Conservation (phyloP, 371 early-diverging fungal species). For the Haplosporangium sp. region DNA sequence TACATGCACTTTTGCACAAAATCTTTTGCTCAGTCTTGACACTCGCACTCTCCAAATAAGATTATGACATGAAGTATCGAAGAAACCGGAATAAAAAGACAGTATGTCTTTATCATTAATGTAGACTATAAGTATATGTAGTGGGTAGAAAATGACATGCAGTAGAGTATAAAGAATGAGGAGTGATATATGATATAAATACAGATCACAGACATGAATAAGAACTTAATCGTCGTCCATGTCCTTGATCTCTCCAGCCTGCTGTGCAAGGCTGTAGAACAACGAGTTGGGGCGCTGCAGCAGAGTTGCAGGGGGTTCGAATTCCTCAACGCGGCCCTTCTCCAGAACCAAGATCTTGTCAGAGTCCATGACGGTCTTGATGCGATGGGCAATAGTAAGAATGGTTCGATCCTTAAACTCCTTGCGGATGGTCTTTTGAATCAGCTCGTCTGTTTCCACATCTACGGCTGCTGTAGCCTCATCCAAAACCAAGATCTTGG, state of each 20-base stretch:
- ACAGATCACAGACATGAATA: background rate
- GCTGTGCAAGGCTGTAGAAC: constrained; percentile 69
- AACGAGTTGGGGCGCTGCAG: constrained; percentile 60
- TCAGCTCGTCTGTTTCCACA: constrained; percentile 67
- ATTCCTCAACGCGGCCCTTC: constrained; percentile 78
- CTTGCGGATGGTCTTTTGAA: constrained; percentile 70
- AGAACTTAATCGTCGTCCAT: constrained; percentile 18
- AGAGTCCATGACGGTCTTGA: constrained; percentile 80
- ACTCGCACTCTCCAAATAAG: too few relatives aligned
- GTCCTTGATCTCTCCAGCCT: constrained; percentile 47
- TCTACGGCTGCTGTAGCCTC: constrained; percentile 80
- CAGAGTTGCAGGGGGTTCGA: constrained; percentile 68
- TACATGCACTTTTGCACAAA: too few relatives aligned
- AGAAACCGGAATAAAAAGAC: too few relatives aligned
- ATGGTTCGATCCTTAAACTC: constrained; percentile 56
- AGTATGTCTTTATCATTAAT: background rate
- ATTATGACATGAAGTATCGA: too few relatives aligned
- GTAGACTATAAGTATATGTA: background rate
- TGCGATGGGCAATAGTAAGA: constrained; percentile 52
- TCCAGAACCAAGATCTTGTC: constrained; percentile 83
- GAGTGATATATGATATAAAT: too few relatives aligned
- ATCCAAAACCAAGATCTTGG: constrained; percentile 75
- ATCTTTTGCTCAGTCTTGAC: too few relatives aligned
- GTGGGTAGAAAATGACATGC: background rate
- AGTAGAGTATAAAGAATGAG: too few relatives aligned